phyloP scores from a whole-genome alignment of 164 flowering plant species.

The Chimonanthus salicifolius region DNA sequence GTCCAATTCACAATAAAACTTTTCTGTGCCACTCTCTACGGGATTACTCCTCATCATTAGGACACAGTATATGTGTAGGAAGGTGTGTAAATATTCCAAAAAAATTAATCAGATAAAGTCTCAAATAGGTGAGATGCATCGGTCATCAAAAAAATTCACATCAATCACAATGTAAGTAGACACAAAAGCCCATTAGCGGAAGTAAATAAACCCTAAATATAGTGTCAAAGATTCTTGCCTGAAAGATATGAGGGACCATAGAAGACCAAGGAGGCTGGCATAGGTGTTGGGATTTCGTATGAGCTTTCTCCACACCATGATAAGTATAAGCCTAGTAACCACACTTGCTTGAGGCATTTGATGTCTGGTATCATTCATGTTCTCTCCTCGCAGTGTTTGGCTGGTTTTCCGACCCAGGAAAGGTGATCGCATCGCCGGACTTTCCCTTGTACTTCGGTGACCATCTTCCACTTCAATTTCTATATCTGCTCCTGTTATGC shows the following conservation, averaged over 20 bases:
- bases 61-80: too few species aligned
- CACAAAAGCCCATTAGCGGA: too few species aligned
- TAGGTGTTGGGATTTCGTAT: constrained; percentile 85
- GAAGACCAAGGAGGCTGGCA: constrained; percentile 57
- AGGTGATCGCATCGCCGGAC: constrained; percentile 26
- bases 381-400: constrained; percentile 18
- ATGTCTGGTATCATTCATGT: constrained; percentile 24
- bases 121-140: too few species aligned
- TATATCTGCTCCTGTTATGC: constrained; percentile 22
- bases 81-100: too few species aligned
- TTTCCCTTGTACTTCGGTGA: constrained; percentile 12
- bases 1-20: too few species aligned
- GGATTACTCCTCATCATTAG: too few species aligned
- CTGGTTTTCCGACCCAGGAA: constrained; percentile 25
- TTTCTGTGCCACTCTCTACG: too few species aligned
- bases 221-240: constrained; percentile 27
- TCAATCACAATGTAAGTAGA: too few species aligned
- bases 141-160: too few species aligned
- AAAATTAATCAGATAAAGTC: too few species aligned
- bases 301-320: constrained; percentile 93
- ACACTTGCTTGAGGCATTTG: constrained; percentile 85
- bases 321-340: constrained; percentile 70
- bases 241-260: constrained; percentile 71
- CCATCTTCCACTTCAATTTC: constrained; percentile 36
- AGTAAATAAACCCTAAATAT: too few species aligned